Conservation (phyloP, 2,329 filamentous ascomycete genomes). For the Blastomyces emzantsi region DNA sequence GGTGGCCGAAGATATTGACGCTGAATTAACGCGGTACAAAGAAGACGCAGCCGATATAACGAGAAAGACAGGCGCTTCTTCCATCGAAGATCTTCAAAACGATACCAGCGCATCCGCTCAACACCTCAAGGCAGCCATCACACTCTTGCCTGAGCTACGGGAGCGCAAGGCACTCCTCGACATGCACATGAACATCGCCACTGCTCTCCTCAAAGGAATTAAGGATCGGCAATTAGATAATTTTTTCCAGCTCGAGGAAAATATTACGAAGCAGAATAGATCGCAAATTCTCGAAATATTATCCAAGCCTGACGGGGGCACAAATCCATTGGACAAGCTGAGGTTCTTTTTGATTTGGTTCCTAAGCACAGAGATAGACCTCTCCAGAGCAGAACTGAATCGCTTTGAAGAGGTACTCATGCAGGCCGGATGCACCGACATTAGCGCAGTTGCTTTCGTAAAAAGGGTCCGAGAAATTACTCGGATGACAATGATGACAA, state of each 20-base stretch:
- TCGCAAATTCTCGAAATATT: slow-evolving; percentile 80
- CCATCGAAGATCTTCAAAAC: slow-evolving; percentile 84
- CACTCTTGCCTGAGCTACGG: slow-evolving; percentile 77
- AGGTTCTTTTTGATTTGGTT: slow-evolving; percentile 96
- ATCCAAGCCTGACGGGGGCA: slow-evolving; percentile 71
- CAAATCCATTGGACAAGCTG: slow-evolving; percentile 77
- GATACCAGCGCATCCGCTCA: slow-evolving; percentile 83
- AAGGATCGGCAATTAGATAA: slow-evolving; percentile 93
- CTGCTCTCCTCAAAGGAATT: slow-evolving; percentile 69
- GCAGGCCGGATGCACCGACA: slow-evolving; percentile 61
- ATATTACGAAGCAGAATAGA: slow-evolving; percentile 83
- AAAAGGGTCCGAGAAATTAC: slow-evolving; percentile 88
- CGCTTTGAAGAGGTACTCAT: slow-evolving; percentile 78
- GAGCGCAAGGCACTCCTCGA: slow-evolving; percentile 89
- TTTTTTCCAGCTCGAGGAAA: slow-evolving; percentile 92
- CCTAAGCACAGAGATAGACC: slow-evolving; percentile 83
- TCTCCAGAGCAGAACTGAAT: slow-evolving; percentile 71
- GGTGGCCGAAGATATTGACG: slow-evolving; percentile 92
- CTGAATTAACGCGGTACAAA: slow-evolving; percentile 87
- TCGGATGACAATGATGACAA: slow-evolving; percentile 96
- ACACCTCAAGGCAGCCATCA: slow-evolving; percentile 93
- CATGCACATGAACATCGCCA: slow-evolving; percentile 98
- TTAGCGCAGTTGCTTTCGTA: slow-evolving; percentile 72
- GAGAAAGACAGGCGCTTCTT: slow-evolving; percentile 86
- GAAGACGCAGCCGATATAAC: slow-evolving; percentile 92